Conservation (phyloP, 345 rosid genomes). For the Eucalyptus curtisii region DNA sequence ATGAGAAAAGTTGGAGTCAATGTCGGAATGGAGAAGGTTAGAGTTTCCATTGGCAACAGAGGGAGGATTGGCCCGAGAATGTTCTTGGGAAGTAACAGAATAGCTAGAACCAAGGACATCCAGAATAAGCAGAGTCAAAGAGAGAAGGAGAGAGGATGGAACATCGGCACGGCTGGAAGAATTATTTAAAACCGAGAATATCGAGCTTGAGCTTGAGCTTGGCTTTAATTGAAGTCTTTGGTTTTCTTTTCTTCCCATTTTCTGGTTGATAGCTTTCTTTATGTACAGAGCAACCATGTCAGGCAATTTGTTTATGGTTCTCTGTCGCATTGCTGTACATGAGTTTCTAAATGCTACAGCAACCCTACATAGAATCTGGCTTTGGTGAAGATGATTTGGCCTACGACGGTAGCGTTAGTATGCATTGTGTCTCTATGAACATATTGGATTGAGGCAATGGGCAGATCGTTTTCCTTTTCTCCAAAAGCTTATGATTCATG, state of each 20-base stretch:
- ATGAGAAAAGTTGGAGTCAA: conserved; percentile 63
- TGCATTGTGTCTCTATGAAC: background rate
- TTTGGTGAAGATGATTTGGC: background rate
- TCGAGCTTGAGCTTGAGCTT: background rate
- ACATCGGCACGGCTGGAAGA: conserved; percentile 21
- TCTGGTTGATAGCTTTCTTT: background rate
- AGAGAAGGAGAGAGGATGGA: conserved; percentile 84
- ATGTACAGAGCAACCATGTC: background rate
- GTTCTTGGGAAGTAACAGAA: conserved; percentile 44
- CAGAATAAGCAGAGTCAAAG: conserved; percentile 40
- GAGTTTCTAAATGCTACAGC: background rate
- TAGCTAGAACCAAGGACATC: conserved; percentile 37
- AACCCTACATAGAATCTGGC: background rate
- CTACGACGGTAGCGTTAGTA: background rate
- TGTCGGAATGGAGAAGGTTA: conserved; percentile 76
- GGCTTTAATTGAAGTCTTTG: background rate
- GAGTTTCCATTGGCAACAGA: conserved; percentile 80
- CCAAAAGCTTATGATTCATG: background rate
- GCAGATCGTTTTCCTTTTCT: background rate
- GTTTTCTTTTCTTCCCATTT: background rate
- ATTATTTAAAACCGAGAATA: conserved; percentile 2
- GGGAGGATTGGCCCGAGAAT: conserved; percentile 60
- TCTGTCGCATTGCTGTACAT: background rate
- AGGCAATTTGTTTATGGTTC: background rate
- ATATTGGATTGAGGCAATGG: background rate